Evolutionary conservation across 2,329 filamentous ascomycete species (phyloP).

Genomic region (Davidsoniella virescens): DNA sequence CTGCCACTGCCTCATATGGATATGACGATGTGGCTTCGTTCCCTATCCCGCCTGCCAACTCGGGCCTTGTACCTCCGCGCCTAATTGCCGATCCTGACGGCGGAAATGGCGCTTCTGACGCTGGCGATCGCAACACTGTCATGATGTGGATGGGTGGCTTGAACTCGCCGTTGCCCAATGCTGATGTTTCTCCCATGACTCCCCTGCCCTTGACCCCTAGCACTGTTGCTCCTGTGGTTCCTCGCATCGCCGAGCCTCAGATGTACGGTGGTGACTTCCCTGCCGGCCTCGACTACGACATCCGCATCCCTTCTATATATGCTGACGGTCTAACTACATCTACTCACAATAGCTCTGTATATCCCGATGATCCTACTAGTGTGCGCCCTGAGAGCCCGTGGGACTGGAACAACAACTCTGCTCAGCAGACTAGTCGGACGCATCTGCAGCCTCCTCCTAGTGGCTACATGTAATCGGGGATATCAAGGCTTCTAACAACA

Average conservation of each 20-base stretch:
- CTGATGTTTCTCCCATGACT: background rate
- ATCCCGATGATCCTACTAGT: background rate
- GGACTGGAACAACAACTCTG: constrained; percentile 5
- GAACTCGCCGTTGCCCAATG: background rate
- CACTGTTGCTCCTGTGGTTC: background rate
- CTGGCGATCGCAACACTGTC: constrained; percentile 2
- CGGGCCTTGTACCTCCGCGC: background rate
- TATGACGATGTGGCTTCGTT: constrained; percentile 6
- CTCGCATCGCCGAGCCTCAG: background rate
- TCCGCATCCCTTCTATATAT: constrained; percentile 7
- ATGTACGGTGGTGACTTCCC: background rate
- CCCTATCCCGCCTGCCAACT: background rate
- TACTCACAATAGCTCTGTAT: constrained; percentile 3
- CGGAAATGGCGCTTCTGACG: background rate
- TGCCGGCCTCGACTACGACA: background rate
- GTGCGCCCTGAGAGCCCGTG: constrained; percentile 6
- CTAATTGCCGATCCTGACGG: background rate
- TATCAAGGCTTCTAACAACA: no score
- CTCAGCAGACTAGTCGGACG: background rate
- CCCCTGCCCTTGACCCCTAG: constrained; percentile 3
- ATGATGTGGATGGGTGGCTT: constrained; percentile 13
- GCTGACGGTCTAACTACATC: background rate
- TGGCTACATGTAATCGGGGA: constrained; percentile 1
- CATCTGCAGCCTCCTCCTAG: background rate
- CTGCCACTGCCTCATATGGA: constrained; percentile 3